phyloP scores from a whole-genome alignment of 1,139 yeast genomes.

The Nakaseomyces kungkrabaensis region DNA sequence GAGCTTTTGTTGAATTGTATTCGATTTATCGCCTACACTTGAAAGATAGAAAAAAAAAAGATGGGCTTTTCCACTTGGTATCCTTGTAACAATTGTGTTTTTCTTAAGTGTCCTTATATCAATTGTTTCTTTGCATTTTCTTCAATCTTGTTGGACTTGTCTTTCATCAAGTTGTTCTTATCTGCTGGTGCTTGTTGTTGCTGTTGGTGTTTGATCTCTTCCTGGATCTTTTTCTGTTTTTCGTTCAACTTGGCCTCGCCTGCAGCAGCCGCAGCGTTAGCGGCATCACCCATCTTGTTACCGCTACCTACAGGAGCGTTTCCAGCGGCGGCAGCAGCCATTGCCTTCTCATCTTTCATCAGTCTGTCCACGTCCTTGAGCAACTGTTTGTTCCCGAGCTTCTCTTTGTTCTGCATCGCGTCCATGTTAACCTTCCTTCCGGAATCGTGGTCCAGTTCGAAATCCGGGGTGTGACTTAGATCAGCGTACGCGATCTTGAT shows the following conservation, averaged over 20 bases:
- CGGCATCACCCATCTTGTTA: background rate
- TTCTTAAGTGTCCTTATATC: background rate
- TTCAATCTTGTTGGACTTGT: conserved; percentile 9
- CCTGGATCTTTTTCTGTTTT: conserved; percentile 4
- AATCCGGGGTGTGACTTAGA: conserved; percentile 13
- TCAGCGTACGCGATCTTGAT: conserved; percentile 22
- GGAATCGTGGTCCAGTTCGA: conserved; percentile 19
- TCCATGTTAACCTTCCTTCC: background rate
- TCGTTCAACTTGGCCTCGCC: conserved; percentile 1
- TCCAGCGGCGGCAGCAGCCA: background rate
- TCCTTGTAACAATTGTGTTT: too few relatives aligned
- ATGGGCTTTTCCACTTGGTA: too few relatives aligned
- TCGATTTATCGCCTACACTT: too few relatives aligned
- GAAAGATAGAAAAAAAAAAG: too few relatives aligned
- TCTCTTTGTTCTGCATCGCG: conserved; percentile 2
- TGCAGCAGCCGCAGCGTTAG: background rate
- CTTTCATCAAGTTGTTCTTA: conserved; percentile 23
- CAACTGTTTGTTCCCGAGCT: conserved; percentile 2
- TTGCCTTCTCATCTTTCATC: background rate
- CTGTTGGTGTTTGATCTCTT: conserved; percentile 5
- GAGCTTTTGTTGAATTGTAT: too few relatives aligned
- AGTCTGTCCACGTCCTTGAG: background rate
- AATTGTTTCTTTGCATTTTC: conserved; percentile 13
- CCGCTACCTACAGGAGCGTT: background rate
- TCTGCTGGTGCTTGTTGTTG: conserved; percentile 9